Conservation (phyloP, 2,329 filamentous ascomycete genomes). For the Akanthomyces lecanii region DNA sequence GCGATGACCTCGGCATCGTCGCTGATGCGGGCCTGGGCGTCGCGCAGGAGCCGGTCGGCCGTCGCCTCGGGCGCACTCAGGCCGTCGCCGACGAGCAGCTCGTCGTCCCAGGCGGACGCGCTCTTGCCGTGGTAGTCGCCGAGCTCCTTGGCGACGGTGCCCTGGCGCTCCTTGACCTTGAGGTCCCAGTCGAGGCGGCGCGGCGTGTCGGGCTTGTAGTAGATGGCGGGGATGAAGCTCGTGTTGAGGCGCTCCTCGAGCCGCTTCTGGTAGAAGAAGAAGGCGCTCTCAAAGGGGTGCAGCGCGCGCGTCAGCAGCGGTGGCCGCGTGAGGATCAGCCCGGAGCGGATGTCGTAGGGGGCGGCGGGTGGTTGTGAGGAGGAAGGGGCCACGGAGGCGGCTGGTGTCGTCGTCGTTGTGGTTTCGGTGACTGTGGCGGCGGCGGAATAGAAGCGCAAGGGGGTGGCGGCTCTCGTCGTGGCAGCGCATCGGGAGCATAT, state of each 20-base stretch:
- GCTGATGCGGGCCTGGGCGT: constrained; percentile 63
- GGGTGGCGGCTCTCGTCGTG: constrained; percentile 20
- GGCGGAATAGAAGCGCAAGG: constrained; percentile 35
- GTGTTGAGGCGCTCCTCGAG: constrained; percentile 87
- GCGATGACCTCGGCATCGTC: constrained; percentile 57
- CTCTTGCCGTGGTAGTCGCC: constrained; percentile 73
- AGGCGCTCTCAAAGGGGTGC: constrained; percentile 85
- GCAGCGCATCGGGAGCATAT: constrained; percentile 38
- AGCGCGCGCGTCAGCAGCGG: constrained; percentile 81
- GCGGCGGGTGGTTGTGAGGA: constrained; percentile 19
- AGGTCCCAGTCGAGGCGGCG: constrained; percentile 84
- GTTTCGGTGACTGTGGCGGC: constrained; percentile 23
- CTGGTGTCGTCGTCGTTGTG: constrained; percentile 21
- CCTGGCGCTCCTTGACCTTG: constrained; percentile 69
- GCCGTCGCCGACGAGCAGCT: constrained; percentile 70
- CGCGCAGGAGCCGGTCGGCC: constrained; percentile 65
- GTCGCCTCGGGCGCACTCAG: constrained; percentile 61
- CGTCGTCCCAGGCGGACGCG: constrained; percentile 82
- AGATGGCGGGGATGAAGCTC: constrained; percentile 87
- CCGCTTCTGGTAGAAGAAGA: constrained; percentile 95
- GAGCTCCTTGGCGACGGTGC: constrained; percentile 76
- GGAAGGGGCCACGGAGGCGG: constrained; percentile 16
- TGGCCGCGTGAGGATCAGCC: constrained; percentile 81
- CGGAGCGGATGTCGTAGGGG: constrained; percentile 52
- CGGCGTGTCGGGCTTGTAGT: constrained; percentile 88